Base-by-base conservation (phyloP, 2,329 filamentous ascomycete species). In the Claviceps digitariae region DNA sequence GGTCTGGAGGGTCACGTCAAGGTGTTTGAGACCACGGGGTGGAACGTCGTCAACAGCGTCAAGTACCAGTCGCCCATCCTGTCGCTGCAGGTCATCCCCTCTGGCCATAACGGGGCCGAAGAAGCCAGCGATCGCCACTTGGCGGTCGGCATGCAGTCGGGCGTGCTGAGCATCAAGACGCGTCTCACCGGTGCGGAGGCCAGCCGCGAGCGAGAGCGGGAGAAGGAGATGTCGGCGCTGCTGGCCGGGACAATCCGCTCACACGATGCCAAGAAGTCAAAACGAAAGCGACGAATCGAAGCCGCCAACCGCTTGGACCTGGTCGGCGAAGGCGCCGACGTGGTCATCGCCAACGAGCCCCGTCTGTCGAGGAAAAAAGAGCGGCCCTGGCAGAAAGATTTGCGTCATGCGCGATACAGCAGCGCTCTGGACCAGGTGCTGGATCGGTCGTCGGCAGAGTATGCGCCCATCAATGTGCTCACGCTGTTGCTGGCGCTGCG, bases 1-100 rank as follows among this genome's bases (percentile, higher is more conserved):
- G 90, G 85, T 21, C 76, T 98, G 47, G 93, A 98, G 67, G 94
- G 93, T 10, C 93, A 97, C 69, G 84, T 97, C 72, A 98, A 98
- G 72, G 82, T 98, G 41, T 97, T 95, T 63, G 91, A 97, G 70
- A 96, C 90, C 1, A 84, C 83, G 1, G 84, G 82, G 50, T 98
- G 93, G 93, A 95, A 96, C 65, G 87, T 97, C 8, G 90, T 97
- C n/a, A 86, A 88, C 41, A 91, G 88, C 51, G 82, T 86, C 56
- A 98, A 97, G 71, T 98, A 97, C 69, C 84, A 89, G 5, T 87
- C 89, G 1, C 93, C 93, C 1, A 86, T 98, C 54, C 80, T 98
- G 13, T 87, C 89, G 10, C 78, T 97, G 55, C 81, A 79, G 55
- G 85, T 95, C 45, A 81, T 96, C 58, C 64, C 70, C 5, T 64